These are phyloP conservation scores for Cucumis hystrix DNA, from an alignment of 306 rosid species.

Conservation along the genomic window DNA sequence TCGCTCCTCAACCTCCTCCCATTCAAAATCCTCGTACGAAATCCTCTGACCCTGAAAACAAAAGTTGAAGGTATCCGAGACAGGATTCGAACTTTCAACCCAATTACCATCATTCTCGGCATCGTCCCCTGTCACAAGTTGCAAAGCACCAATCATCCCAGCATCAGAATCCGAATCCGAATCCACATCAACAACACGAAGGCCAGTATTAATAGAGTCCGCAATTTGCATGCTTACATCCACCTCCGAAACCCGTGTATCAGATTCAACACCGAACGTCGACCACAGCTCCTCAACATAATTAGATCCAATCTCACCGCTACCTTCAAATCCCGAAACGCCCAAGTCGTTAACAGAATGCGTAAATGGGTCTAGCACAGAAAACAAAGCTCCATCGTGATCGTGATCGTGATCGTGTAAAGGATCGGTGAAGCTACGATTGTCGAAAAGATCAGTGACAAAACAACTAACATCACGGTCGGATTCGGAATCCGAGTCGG, in stretches of 20 bases:
- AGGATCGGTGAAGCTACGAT: conserved; percentile 14
- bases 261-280: conserved; percentile 21
- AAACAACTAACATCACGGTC: conserved; percentile 43
- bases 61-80: conserved; percentile 39
- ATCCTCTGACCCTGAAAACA: conserved; percentile 53
- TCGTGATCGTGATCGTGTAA: background rate
- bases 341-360: conserved; percentile 14
- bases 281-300: conserved; percentile 19
- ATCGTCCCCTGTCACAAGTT: conserved; percentile 9
- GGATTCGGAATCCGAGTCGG: conserved; percentile 48
- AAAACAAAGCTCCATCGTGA: background rate
- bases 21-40: conserved; percentile 36
- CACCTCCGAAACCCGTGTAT: conserved; percentile 13
- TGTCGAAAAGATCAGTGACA: conserved; percentile 64
- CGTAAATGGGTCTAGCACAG: conserved; percentile 32
- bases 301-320: conserved; percentile 9
- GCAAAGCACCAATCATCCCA: conserved; percentile 15
- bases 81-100: conserved; percentile 32
- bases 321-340: conserved; percentile 21
- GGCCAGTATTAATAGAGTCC: conserved; percentile 21
- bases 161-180: conserved; percentile 52
- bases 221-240: conserved; percentile 13
- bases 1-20: conserved; percentile 54
- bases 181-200: conserved; percentile 46
- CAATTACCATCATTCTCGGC: conserved; percentile 22